Conservation (phyloP, 2,329 filamentous ascomycete genomes). For the Sporothrix mexicana region DNA sequence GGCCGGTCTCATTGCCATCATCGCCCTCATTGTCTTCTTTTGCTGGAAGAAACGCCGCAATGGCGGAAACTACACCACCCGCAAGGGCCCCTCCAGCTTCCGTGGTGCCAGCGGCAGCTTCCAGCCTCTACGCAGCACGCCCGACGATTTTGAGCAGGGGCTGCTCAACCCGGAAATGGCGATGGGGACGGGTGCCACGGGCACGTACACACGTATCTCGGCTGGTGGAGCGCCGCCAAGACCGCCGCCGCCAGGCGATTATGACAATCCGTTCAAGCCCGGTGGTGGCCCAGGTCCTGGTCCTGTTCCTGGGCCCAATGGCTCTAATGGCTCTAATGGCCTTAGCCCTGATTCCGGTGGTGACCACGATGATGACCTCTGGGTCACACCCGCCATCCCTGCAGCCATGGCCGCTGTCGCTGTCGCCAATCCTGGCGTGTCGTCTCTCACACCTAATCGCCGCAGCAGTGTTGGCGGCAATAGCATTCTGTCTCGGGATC, state of each 20-base stretch:
- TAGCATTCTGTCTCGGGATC: constrained; percentile 33
- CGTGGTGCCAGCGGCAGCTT: constrained; percentile 44
- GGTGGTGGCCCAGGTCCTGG: neutral
- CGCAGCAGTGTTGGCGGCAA: neutral
- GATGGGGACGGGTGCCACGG: constrained; percentile 16
- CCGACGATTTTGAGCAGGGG: constrained; percentile 44
- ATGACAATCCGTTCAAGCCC: constrained; percentile 36
- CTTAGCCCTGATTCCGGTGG: neutral
- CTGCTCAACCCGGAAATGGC: constrained; percentile 34
- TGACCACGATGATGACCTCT: neutral
- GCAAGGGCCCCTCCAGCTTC: neutral
- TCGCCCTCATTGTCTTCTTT: constrained; percentile 50
- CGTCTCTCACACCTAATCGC: neutral
- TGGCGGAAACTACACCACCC: neutral
- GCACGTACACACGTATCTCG: constrained; percentile 13
- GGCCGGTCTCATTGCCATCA: constrained; percentile 52
- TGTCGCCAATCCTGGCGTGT: neutral
- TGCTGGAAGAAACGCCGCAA: constrained; percentile 51
- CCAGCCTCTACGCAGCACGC: constrained; percentile 47
- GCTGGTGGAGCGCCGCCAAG: constrained; percentile 25
- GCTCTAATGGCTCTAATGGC: neutral
- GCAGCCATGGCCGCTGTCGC: constrained; percentile 26
- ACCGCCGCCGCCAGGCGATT: constrained; percentile 36
- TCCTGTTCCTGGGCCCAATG: neutral
- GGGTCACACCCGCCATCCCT: constrained; percentile 28